Base-by-base conservation (phyloP, 108 stramenopile genomes). In the Cyclotella baltica region DNA sequence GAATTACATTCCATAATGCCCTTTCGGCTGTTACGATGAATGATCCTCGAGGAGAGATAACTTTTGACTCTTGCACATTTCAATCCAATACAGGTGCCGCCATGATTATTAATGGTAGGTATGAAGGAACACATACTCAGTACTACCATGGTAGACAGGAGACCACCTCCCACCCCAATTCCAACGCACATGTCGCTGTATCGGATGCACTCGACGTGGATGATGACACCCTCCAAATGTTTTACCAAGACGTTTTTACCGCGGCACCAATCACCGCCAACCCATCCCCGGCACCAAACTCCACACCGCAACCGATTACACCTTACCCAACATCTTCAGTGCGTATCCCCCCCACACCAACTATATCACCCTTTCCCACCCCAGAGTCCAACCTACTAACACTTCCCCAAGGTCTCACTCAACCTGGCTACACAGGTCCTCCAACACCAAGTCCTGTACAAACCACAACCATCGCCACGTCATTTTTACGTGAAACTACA, bases 41-140 rank as follows among this genome's bases (percentile, higher is more conserved):
- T 52, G 81, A 82, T 75, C 81, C 81, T 19, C 62, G 75, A 1
- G 81, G 81, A 28, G 70, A 59, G 18, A 66, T 76, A 27, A n/a
- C 33, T 11, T 76, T 82, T 63, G 69, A 76, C 11, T 55, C 58
- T 20, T 76, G 81, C 38, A 29, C 34, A 18, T 82, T 68, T 61
- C 30, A 67, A n/a, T 30, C 58, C 23, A 82, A 76, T 31, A 20
- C 25, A 23, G 81, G 81, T 5, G 65, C 33, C 43, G 69, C 81
- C 22, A 38, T 68, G 20, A 52, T 72, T 18, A 52, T 82, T 57
- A 62, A 82, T 72, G 81, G 80, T 29, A 27, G 38, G 46, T 81
- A 75, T 48, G n/a, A 35, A 27, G 46, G 58, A 20, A 67, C 59
- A 1, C 35, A 55, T 18, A 37, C 48, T 34, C 62, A 10, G 51